Conservation (phyloP, 2,329 filamentous ascomycete genomes). For the Pseudogymnoascus sp. region DNA sequence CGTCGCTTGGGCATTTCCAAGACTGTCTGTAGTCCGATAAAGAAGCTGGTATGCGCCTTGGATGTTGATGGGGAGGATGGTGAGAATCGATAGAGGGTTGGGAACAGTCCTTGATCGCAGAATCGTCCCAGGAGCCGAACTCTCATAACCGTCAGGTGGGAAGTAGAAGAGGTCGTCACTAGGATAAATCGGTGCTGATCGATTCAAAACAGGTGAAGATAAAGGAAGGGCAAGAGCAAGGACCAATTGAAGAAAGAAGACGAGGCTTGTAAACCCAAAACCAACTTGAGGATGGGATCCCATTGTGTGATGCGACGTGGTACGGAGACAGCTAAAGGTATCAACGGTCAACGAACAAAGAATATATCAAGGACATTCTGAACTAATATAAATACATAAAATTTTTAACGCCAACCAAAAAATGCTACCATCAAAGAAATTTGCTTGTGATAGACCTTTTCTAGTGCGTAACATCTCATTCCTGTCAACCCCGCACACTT, state of each 20-base stretch:
- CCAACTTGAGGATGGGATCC: background rate
- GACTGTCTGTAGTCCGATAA: slow-evolving; percentile 32
- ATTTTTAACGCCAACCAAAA: background rate
- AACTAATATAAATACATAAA: background rate
- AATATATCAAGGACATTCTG: background rate
- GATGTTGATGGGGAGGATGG: slow-evolving; percentile 11
- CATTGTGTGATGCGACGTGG: background rate
- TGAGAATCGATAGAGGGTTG: slow-evolving; percentile 18
- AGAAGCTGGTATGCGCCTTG: slow-evolving; percentile 29
- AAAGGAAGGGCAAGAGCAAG: background rate
- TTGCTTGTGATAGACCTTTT: background rate
- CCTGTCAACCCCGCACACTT: background rate
- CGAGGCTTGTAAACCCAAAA: background rate
- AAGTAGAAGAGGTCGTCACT: slow-evolving; percentile 30
- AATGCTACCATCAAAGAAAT: background rate
- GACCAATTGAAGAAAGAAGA: background rate
- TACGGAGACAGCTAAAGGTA: background rate
- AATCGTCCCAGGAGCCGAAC: slow-evolving; percentile 26
- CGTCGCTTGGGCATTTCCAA: slow-evolving; percentile 29
- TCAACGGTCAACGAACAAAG: background rate
- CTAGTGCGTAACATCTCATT: background rate
- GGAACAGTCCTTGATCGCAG: slow-evolving; percentile 26
- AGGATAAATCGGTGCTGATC: slow-evolving; percentile 23
- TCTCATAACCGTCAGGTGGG: slow-evolving; percentile 23
- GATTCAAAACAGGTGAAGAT: background rate